A percentile compares a stretch with the other conserved stretches of the same genome.
Conservation (phyloP, 148 eudicot genomes). For the Fagopyrum esculentum region DNA sequence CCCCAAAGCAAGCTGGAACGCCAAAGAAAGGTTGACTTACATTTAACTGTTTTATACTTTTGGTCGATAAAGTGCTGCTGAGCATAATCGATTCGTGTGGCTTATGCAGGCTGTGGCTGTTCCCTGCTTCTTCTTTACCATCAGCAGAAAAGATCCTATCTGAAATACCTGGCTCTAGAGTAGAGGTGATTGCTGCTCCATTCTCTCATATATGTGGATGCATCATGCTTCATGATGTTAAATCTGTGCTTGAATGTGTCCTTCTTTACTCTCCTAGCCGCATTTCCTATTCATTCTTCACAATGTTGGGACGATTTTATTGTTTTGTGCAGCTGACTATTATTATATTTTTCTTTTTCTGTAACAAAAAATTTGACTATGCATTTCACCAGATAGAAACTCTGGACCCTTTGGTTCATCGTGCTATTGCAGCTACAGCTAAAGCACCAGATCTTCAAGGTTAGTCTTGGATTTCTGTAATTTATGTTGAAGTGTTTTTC, state of each 20-base stretch:
- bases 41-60: background rate
- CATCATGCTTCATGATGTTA: background rate
- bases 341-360: background rate
- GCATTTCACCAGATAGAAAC: conserved; percentile 43
- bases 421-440: conserved; percentile 74
- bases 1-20: conserved; percentile 84
- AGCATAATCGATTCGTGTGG: background rate
- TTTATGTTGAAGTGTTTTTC: background rate
- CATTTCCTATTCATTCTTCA: background rate
- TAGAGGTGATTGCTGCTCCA: conserved; percentile 49
- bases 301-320: background rate
- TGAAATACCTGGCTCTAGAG: conserved; percentile 38
- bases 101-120: conserved; percentile 72
- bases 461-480: conserved; percentile 22
- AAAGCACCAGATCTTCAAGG: conserved; percentile 79
- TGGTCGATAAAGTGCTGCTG: background rate
- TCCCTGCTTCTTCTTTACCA: conserved; percentile 64
- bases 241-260: background rate
- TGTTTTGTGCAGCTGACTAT: background rate
- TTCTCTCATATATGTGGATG: background rate
- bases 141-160: conserved; percentile 61
- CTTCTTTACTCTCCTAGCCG: background rate
- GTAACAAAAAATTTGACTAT: conserved; percentile 7
- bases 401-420: conserved; percentile 81
- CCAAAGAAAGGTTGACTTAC: conserved; percentile 65